Evolutionary conservation across 192 early-diverging fungal species (phyloP).

Genomic region (Backusella psychrophila): DNA sequence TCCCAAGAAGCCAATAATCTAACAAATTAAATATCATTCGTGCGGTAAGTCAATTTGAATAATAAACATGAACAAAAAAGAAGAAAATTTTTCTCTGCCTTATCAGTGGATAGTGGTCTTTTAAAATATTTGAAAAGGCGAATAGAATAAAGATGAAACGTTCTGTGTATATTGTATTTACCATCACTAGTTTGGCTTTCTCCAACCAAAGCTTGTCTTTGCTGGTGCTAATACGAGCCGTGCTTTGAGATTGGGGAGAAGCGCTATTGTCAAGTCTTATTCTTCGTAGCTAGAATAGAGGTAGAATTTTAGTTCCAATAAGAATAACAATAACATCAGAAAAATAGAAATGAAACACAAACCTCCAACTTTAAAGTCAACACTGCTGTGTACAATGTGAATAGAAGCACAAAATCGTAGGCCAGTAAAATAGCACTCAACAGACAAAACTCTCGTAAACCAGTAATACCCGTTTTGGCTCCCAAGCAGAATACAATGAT

Average conservation of each 20-base stretch:
- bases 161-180: conserved; percentile 4
- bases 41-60: conserved; percentile 53
- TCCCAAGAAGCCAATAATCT: conserved; percentile 59
- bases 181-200: conserved; percentile 52
- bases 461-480: conserved; percentile 71
- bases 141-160: background rate
- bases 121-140: conserved; percentile 27
- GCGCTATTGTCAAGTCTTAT: background rate
- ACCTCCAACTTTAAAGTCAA: conserved; percentile 89
- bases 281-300: background rate
- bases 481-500: conserved; percentile 77
- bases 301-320: too few species aligned
- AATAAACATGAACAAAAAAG: conserved; percentile 59
- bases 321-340: background rate
- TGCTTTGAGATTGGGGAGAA: background rate
- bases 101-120: background rate
- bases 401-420: conserved; percentile 80
- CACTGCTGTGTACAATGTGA: conserved; percentile 83
- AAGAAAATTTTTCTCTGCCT: conserved; percentile 35
- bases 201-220: background rate
- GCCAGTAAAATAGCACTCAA: conserved; percentile 75
- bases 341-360: conserved; percentile 14
- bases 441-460: conserved; percentile 79
- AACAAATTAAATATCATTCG: conserved; percentile 4
- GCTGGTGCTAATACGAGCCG: background rate